phyloP scores from a whole-genome alignment of 768 basidiomycete genomes.

The Coprinopsis marcescibilis region DNA sequence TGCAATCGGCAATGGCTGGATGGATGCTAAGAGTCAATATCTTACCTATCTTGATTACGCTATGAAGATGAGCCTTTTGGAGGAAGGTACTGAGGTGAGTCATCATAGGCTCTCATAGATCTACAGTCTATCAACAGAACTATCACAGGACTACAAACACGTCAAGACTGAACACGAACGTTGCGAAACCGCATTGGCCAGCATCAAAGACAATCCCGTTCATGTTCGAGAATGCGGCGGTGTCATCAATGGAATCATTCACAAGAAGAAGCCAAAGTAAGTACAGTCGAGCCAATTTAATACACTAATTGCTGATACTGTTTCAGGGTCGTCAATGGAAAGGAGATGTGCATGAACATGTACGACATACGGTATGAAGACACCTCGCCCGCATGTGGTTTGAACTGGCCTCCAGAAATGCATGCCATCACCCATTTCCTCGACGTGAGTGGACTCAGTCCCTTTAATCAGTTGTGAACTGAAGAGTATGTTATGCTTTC shows the following conservation, averaged over 20 bases:
- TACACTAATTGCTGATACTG: neutral
- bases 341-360: slow-evolving; percentile 81
- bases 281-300: slow-evolving; percentile 10
- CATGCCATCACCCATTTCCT: slow-evolving; percentile 70
- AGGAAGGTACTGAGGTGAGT: slow-evolving; percentile 61
- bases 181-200: slow-evolving; percentile 47
- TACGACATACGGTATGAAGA: slow-evolving; percentile 95
- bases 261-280: slow-evolving; percentile 35
- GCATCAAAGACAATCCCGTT: slow-evolving; percentile 52
- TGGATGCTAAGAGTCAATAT: slow-evolving; percentile 85
- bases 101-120: slow-evolving; percentile 5
- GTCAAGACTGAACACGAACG: slow-evolving; percentile 51
- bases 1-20: slow-evolving; percentile 99
- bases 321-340: slow-evolving; percentile 56
- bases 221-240: slow-evolving; percentile 50
- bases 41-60: slow-evolving; percentile 85
- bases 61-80: slow-evolving; percentile 71
- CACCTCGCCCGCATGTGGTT: slow-evolving; percentile 80
- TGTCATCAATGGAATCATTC: slow-evolving; percentile 43
- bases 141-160: slow-evolving; percentile 52
- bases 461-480: neutral
- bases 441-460: slow-evolving; percentile 47
- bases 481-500: slow-evolving; percentile 8
- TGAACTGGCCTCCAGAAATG: slow-evolving; percentile 97
- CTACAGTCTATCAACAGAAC: neutral